Percentiles rank a stretch among this genome's conserved stretches.
phyloP scores from a whole-genome alignment of 441 rosid species.

The Melastoma candidum region DNA sequence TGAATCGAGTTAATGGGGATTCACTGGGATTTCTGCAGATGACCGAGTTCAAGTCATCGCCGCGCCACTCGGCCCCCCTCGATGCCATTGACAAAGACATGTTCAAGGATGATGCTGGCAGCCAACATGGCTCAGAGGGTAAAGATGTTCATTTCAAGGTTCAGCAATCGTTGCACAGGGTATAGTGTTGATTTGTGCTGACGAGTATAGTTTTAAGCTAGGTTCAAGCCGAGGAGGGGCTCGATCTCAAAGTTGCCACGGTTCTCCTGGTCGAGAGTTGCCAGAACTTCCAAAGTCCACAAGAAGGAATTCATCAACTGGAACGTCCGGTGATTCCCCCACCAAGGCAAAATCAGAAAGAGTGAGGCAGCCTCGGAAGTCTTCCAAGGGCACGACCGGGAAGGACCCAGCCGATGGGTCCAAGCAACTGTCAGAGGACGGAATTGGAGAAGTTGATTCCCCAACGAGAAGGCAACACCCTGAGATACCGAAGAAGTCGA shows the following conservation, averaged over 20 bases:
- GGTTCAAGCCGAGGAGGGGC: constrained; percentile 1
- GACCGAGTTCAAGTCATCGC: constrained; percentile 39
- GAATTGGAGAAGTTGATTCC: background rate
- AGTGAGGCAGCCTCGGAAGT: constrained; percentile 29
- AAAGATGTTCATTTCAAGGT: constrained; percentile 7
- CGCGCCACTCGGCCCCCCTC: constrained; percentile 20
- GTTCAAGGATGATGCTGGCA: constrained; percentile 20
- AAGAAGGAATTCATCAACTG: constrained; percentile 32
- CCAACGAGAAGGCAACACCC: background rate
- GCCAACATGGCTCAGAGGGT: constrained; percentile 39
- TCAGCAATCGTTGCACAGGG: background rate
- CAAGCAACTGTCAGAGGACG: background rate
- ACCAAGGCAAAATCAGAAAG: constrained; percentile 31
- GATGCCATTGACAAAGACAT: constrained; percentile 13
- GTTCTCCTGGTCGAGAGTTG: constrained; percentile 21
- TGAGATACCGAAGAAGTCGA: background rate
- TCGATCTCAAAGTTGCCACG: background rate
- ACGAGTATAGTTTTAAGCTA: background rate
- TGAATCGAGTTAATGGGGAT: background rate
- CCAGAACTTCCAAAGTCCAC: constrained; percentile 40
- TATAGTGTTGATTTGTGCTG: background rate
- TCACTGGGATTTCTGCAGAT: constrained; percentile 29
- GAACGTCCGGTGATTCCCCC: constrained; percentile 23
- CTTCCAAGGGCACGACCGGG: constrained; percentile 27
- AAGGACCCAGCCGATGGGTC: constrained; percentile 17